These are phyloP conservation scores for Termitomyces titanicus DNA, from an alignment of 768 basidiomycete species.

Conservation along the genomic window DNA sequence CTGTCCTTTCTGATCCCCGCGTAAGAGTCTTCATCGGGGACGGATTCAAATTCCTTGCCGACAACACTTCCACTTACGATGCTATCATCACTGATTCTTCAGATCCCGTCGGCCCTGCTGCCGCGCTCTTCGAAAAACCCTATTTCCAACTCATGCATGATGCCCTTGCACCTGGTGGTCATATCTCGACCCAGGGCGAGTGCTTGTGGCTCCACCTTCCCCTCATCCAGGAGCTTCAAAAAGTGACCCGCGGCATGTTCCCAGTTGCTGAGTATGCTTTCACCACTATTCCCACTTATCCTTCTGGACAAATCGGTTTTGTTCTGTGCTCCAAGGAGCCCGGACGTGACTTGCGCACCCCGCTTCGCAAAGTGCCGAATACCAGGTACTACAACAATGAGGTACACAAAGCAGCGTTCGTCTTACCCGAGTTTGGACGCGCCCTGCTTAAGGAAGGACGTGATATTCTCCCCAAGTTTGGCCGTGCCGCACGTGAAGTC, in stretches of 20 bases:
- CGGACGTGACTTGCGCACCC: constrained; percentile 64
- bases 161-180: constrained; percentile 84
- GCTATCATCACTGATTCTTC: constrained; percentile 99
- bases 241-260: constrained; percentile 72
- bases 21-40: constrained; percentile 89
- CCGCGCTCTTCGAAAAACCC: constrained; percentile 90
- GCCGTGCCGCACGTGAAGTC: constrained; percentile 48
- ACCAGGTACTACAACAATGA: constrained; percentile 84
- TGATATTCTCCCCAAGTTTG: constrained; percentile 73
- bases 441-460: constrained; percentile 69
- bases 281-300: constrained; percentile 97
- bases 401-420: constrained; percentile 80
- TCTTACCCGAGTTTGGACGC: constrained; percentile 90
- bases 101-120: constrained; percentile 95
- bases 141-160: constrained; percentile 95
- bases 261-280: constrained; percentile 84
- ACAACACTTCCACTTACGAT: constrained; percentile 86
- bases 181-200: constrained; percentile 95
- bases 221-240: constrained; percentile 74
- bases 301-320: constrained; percentile 97
- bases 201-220: constrained; percentile 92
- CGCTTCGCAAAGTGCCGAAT: constrained; percentile 65
- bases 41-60: constrained; percentile 94
- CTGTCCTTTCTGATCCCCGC: constrained; percentile 71
- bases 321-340: constrained; percentile 81